phyloP scores from a whole-genome alignment of 1,284 basidiomycete genomes.

The Exobasidium rhododendri region DNA sequence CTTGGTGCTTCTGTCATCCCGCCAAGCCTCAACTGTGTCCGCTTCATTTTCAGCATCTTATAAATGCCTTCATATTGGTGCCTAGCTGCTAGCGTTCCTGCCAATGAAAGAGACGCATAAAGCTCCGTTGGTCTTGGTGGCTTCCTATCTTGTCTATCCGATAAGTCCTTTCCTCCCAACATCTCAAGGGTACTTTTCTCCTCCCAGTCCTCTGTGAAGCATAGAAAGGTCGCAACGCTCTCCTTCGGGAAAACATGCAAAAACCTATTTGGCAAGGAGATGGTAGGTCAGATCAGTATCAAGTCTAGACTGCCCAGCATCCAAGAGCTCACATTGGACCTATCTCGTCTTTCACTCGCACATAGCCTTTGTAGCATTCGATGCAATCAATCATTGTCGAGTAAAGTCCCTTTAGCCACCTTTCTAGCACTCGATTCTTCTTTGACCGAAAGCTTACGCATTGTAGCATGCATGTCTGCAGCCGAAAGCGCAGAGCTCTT shows the following conservation, averaged over 20 bases:
- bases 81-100: slow-evolving; percentile 15
- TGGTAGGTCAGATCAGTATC: too few species aligned
- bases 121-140: slow-evolving; percentile 18
- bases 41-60: slow-evolving; percentile 20
- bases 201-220: slow-evolving; percentile 32
- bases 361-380: slow-evolving; percentile 36
- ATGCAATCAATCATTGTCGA: slow-evolving; percentile 30
- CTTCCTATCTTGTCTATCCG: neutral
- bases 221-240: slow-evolving; percentile 31
- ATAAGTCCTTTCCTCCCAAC: slow-evolving; percentile 18
- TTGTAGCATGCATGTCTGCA: slow-evolving; percentile 43
- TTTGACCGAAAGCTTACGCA: slow-evolving; percentile 28
- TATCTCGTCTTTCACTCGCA: slow-evolving; percentile 27
- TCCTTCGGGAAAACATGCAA: slow-evolving; percentile 25
- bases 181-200: slow-evolving; percentile 25
- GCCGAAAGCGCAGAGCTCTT: slow-evolving; percentile 21
- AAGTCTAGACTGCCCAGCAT: too few species aligned
- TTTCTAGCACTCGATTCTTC: slow-evolving; percentile 23
- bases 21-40: slow-evolving; percentile 22
- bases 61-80: slow-evolving; percentile 22
- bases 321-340: slow-evolving; percentile 7
- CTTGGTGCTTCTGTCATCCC: slow-evolving; percentile 29
- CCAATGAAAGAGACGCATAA: slow-evolving; percentile 29
- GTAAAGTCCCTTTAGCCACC: slow-evolving; percentile 27
- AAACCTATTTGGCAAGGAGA: too few species aligned